Evolutionary conservation across 2,329 filamentous ascomycete genomes (phyloP), one percentile per base, ranked within the genome.

Genomic region (Neofusicoccum sp.): DNA sequence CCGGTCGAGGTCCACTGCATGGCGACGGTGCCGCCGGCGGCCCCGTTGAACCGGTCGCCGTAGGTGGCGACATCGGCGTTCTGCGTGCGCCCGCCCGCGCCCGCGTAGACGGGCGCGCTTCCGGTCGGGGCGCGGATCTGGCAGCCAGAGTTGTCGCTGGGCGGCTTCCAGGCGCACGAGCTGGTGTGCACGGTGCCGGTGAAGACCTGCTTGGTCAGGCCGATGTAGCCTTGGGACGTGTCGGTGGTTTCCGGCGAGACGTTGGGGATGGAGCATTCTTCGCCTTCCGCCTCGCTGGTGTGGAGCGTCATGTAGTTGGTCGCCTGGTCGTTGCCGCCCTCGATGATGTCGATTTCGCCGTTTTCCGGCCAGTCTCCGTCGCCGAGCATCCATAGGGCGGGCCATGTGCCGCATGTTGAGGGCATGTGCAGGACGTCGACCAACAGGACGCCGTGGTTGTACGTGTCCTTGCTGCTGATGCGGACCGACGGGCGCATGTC

Each of bases 181-280:
- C 81, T 76, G 68, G 82, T 84, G 61, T 80, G 74, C 2, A 72
- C 72, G 0, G 79, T 79, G 20, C 84, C 53, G 2, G 43, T 58
- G 49, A 34, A 58, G 12, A 36, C 51, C 6, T 41, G 43, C n/a
- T 56, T 56, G 12, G 38, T 43, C 6, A 16, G 33, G 7, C 38
- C 51, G 14, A 48, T 41, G 24, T 51, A 36, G 26, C 48, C 47
- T 33, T 16, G 5, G 26, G 48, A 36, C 20, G 48, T 12, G 16
- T 43, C 43, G 11, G 16, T 38, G 14, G 16, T 28, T 2, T 26
- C 53, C 26, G 20, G 26, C n/a, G 49, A 34, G 11, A 8, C 54
- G 65, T 67, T 5, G 31, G 41, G 11, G 28, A 63, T 40, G 30
- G 64, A 51, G 47, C 56, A 40, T 8, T 49, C 41, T 58, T 56